These are phyloP conservation scores for Rhizophora mangle DNA, from an alignment of 345 rosid genomes.

Conservation along the genomic window DNA sequence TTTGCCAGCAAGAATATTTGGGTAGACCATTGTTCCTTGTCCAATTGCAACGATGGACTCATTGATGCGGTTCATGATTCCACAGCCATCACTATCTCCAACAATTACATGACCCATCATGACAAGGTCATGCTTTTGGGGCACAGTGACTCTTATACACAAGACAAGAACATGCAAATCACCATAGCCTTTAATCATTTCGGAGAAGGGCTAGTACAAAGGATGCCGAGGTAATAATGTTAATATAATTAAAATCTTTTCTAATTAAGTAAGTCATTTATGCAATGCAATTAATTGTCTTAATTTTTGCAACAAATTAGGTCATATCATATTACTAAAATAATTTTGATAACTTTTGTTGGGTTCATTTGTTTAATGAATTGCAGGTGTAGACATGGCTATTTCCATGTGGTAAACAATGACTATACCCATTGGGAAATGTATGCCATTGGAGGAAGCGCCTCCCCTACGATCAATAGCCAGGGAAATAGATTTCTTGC, in stretches of 20 bases:
- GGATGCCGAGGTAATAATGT: constrained; percentile 27
- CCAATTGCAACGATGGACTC: constrained; percentile 27
- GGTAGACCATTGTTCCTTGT: constrained; percentile 23
- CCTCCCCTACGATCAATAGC: constrained; percentile 25
- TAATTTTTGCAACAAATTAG: too few species aligned
- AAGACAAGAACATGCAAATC: constrained; percentile 21
- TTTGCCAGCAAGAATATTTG: constrained; percentile 18
- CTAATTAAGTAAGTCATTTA: too few species aligned
- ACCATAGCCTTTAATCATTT: constrained; percentile 28
- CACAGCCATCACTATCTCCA: constrained; percentile 25
- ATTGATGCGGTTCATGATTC: constrained; percentile 20
- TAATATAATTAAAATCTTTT: background rate
- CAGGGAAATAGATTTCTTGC: constrained; percentile 32
- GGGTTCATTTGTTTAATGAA: background rate
- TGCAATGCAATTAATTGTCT: too few species aligned
- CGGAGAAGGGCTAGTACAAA: constrained; percentile 28
- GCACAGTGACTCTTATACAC: constrained; percentile 24
- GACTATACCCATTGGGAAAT: constrained; percentile 36
- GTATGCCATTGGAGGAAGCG: constrained; percentile 34
- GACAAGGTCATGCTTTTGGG: constrained; percentile 32
- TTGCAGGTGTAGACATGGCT: constrained; percentile 31
- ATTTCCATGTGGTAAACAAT: constrained; percentile 33
- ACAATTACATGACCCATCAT: constrained; percentile 27
- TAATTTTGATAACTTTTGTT: too few species aligned
- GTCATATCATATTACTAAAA: too few species aligned